These are phyloP conservation scores for Acer saccharum DNA, from an alignment of 345 rosid genomes.

Conservation along the genomic window DNA sequence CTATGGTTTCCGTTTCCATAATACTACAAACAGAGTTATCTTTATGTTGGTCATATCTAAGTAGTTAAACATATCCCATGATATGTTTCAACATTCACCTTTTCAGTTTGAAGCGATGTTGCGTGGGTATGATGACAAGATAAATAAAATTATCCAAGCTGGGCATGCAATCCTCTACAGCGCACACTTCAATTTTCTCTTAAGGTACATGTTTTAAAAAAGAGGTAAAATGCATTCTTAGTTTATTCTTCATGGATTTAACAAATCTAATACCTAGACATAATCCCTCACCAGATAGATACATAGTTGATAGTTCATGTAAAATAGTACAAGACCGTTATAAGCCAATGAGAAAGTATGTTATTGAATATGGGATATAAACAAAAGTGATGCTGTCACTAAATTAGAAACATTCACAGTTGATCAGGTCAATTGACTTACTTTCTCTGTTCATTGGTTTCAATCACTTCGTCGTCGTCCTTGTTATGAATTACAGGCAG, in stretches of 20 bases:
- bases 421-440: constrained; percentile 25
- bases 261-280: neutral
- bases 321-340: neutral
- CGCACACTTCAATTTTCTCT: too few species aligned
- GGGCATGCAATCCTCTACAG: too few species aligned
- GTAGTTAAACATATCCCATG: neutral
- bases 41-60: neutral
- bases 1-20: too few species aligned
- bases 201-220: too few species aligned
- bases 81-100: neutral
- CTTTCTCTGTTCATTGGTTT: constrained; percentile 39
- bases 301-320: neutral
- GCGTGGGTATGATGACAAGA: neutral
- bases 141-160: too few species aligned
- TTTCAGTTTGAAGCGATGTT: neutral
- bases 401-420: neutral
- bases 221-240: neutral
- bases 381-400: neutral
- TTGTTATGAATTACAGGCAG: constrained; percentile 44
- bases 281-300: neutral
- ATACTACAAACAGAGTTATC: too few species aligned
- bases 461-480: constrained; percentile 46
- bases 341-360: neutral
- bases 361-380: neutral
- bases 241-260: neutral